Percentiles rank a stretch among this genome's conserved stretches.
phyloP scores from a whole-genome alignment of 2,329 filamentous ascomycete genomes.

The Verticillium longisporum region DNA sequence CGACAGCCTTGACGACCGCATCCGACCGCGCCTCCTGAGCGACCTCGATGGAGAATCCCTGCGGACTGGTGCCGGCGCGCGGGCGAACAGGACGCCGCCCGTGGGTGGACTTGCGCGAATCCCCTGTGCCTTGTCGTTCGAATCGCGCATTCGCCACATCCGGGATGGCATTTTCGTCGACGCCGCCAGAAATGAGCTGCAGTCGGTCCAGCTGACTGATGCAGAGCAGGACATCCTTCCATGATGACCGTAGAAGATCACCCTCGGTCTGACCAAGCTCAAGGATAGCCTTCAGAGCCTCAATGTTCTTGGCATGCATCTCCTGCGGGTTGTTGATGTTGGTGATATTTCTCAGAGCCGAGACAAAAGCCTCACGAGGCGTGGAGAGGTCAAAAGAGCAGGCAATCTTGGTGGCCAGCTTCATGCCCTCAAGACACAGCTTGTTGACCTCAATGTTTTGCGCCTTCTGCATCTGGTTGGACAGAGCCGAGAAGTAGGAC shows the following conservation, averaged over 20 bases:
- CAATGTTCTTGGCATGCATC: constrained; percentile 93
- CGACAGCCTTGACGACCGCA: constrained; percentile 86
- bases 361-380: constrained; percentile 91
- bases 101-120: constrained; percentile 56
- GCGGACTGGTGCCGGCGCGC: constrained; percentile 51
- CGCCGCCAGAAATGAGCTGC: constrained; percentile 88
- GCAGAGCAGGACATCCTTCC: constrained; percentile 92
- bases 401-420: constrained; percentile 84
- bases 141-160: constrained; percentile 84
- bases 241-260: constrained; percentile 80
- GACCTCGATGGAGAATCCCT: constrained; percentile 68
- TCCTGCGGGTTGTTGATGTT: constrained; percentile 94
- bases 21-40: constrained; percentile 88
- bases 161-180: constrained; percentile 86
- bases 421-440: constrained; percentile 91
- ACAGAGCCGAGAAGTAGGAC: constrained; percentile 94
- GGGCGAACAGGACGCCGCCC: constrained; percentile 31
- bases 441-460: constrained; percentile 90
- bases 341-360: constrained; percentile 84
- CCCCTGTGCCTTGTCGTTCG: constrained; percentile 44
- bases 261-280: constrained; percentile 92
- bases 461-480: constrained; percentile 86
- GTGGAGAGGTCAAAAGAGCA: constrained; percentile 91
- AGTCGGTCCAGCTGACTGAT: constrained; percentile 94
- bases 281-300: constrained; percentile 84